Conservation (phyloP, 2,329 filamentous ascomycete genomes). For the Sarocladiaceae sp. region DNA sequence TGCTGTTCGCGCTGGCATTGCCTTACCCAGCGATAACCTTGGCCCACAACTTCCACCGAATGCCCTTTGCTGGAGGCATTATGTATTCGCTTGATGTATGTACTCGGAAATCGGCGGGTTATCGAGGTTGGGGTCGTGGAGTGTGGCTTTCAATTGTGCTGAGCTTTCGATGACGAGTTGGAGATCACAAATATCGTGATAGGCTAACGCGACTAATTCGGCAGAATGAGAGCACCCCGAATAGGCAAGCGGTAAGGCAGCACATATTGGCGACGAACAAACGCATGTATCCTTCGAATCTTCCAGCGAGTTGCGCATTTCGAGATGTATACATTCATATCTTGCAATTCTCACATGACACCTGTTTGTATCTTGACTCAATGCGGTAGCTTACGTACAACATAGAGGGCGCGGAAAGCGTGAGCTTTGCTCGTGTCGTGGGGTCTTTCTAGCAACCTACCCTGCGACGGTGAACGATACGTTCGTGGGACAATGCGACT, state of each 20-base stretch:
- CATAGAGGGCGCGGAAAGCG: too few relatives aligned
- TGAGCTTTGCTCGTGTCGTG: too few relatives aligned
- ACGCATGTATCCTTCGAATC: too few relatives aligned
- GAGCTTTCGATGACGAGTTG: slow-evolving; percentile 7
- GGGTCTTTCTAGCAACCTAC: too few relatives aligned
- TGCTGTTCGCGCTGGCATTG: slow-evolving; percentile 12
- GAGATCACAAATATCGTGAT: slow-evolving; percentile 8
- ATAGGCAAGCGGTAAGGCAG: not conserved
- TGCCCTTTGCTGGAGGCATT: slow-evolving; percentile 12
- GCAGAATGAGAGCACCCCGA: not conserved
- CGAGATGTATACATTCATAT: too few relatives aligned
- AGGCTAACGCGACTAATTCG: slow-evolving; percentile 4
- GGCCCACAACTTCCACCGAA: slow-evolving; percentile 54
- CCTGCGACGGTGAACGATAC: too few relatives aligned
- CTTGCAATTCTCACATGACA: too few relatives aligned
- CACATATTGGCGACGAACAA: not conserved
- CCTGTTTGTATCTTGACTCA: too few relatives aligned
- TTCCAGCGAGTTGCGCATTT: too few relatives aligned
- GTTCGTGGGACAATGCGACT: too few relatives aligned
- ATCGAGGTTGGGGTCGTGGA: not conserved
- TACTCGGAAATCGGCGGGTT: not conserved
- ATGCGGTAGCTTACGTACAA: too few relatives aligned
- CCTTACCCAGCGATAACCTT: slow-evolving; percentile 71
- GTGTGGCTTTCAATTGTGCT: not conserved
- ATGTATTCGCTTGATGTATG: not conserved